phyloP scores from a whole-genome alignment of 2,329 filamentous ascomycete genomes.

The Talaromyces piceae region DNA sequence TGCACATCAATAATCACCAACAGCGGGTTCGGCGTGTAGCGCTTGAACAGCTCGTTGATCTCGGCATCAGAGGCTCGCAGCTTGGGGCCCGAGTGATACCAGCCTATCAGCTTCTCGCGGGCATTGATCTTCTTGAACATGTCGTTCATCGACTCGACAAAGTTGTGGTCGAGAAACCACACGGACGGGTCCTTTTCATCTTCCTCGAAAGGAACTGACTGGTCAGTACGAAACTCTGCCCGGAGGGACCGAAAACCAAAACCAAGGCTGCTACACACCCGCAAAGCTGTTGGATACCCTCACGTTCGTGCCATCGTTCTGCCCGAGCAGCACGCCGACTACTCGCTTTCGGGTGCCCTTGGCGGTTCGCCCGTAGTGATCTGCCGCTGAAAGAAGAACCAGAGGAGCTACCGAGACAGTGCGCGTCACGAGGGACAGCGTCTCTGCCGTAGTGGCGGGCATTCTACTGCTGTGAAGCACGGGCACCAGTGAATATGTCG shows the following conservation, averaged over 20 bases:
- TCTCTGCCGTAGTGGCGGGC: constrained; percentile 95
- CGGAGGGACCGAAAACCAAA: constrained; percentile 2
- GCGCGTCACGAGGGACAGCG: constrained; percentile 85
- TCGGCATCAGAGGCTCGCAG: constrained; percentile 92
- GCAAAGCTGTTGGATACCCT: constrained; percentile 98
- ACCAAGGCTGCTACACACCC: constrained; percentile 51
- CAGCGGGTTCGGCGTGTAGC: constrained; percentile 93
- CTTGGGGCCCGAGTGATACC: constrained; percentile 98
- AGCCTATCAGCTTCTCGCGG: constrained; percentile 95
- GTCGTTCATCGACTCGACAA: constrained; percentile 98
- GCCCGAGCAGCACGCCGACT: constrained; percentile 86
- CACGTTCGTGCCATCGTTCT: constrained; percentile 94
- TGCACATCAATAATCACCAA: constrained; percentile 98
- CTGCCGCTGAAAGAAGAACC: constrained; percentile 93
- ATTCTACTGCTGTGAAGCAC: constrained; percentile 47
- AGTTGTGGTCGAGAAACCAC: constrained; percentile 99
- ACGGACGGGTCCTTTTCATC: constrained; percentile 97
- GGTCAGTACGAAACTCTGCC: constrained; percentile 2
- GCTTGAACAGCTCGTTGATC: constrained; percentile 99
- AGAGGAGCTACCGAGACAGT: constrained; percentile 96
- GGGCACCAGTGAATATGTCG: background rate
- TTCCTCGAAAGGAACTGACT: constrained; percentile 92
- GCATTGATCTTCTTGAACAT: constrained; percentile 99
- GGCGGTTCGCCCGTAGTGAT: constrained; percentile 92
- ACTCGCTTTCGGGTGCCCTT: constrained; percentile 85